Conservation (phyloP, 75 land plant genomes). For the Cryptomeria japonica region DNA sequence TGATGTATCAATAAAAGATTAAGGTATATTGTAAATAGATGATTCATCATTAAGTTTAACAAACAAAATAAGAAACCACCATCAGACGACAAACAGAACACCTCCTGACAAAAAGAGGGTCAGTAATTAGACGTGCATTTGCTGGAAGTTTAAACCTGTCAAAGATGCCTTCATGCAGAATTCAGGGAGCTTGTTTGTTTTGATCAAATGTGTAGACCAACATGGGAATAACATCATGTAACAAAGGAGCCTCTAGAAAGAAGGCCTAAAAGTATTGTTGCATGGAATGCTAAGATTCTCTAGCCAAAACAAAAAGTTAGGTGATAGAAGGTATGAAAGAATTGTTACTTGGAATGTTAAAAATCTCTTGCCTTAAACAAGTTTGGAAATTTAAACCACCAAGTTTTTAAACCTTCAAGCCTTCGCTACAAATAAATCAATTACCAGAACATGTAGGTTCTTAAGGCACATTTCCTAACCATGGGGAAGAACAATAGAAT, state of each 20-base stretch:
- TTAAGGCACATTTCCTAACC: background rate
- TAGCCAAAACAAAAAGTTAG: too few species aligned
- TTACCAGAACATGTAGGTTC: too few species aligned
- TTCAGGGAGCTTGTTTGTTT: background rate
- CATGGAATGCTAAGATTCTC: background rate
- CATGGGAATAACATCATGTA: background rate
- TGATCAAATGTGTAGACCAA: background rate
- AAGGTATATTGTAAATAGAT: background rate
- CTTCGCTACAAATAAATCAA: background rate
- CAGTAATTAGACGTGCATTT: background rate
- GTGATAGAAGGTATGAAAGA: too few species aligned
- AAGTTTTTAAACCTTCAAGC: background rate
- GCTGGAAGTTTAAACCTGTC: too few species aligned
- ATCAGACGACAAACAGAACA: background rate
- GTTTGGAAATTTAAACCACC: background rate
- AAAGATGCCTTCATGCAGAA: conserved; percentile 4
- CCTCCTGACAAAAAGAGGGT: background rate
- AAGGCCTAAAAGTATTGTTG: background rate
- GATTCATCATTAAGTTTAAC: background rate
- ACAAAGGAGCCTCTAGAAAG: background rate
- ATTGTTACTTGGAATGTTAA: background rate
- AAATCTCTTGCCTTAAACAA: background rate
- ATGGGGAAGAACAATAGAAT: background rate
- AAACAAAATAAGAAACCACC: background rate
- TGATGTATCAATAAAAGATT: background rate